Conservation (phyloP, 75 land plant genomes). For the Adiantum capillusveneris region DNA sequence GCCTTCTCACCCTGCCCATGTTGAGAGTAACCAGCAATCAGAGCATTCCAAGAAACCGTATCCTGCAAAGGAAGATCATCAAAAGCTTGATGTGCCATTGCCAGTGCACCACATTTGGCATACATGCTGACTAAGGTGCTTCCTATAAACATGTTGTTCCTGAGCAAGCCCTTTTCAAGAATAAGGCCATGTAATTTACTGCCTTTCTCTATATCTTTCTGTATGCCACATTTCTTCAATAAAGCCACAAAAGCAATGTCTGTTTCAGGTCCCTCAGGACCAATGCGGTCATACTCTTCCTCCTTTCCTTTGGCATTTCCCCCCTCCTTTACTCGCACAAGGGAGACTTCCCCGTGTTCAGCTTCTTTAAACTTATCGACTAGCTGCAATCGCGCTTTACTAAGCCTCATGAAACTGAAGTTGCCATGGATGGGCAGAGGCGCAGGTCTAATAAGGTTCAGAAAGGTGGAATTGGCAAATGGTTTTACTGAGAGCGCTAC, state of each 20-base stretch:
- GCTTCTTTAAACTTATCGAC: too few species aligned
- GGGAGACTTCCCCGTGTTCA: too few species aligned
- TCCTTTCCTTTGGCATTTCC: too few species aligned
- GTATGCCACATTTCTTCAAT: not conserved
- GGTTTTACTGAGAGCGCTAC: too few species aligned
- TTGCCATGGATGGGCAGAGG: too few species aligned
- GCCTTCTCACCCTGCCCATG: slow-evolving; percentile 38
- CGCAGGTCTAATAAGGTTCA: too few species aligned
- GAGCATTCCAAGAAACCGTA: slow-evolving; percentile 59
- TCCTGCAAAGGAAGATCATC: slow-evolving; percentile 10
- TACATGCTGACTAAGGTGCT: slow-evolving; percentile 15
- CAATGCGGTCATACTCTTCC: too few species aligned
- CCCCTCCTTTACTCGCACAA: too few species aligned
- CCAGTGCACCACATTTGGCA: slow-evolving; percentile 14
- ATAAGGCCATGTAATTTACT: not conserved
- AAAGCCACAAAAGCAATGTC: not conserved
- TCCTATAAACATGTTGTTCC: slow-evolving; percentile 18
- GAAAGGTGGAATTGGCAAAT: too few species aligned
- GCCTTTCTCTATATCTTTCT: not conserved
- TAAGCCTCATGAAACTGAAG: too few species aligned
- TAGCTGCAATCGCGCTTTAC: too few species aligned
- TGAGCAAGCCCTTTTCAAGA: slow-evolving; percentile 10
- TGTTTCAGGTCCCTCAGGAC: too few species aligned
- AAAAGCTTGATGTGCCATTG: slow-evolving; percentile 9
- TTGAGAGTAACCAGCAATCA: slow-evolving; percentile 54